Conservation (phyloP, 352 stramenopile genomes). For the Phytophthora sojae region DNA sequence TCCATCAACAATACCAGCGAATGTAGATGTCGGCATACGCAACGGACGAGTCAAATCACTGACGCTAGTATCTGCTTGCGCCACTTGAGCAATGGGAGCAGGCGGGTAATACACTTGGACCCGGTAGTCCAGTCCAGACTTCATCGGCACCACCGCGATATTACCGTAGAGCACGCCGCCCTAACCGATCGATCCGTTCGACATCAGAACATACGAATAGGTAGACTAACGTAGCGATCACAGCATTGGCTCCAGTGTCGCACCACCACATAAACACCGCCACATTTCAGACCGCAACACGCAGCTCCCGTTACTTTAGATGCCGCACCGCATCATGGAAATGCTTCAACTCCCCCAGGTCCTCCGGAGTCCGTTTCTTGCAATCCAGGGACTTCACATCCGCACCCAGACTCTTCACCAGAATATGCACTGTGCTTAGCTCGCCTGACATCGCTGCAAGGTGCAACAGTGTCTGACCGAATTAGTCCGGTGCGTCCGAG, state of each 20-base stretch:
- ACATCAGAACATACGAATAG: conserved; percentile 30
- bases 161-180: conserved; percentile 11
- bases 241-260: conserved; percentile 65
- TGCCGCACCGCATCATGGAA: conserved; percentile 63
- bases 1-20: no score
- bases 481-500: conserved; percentile 68
- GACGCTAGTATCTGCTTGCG: no score
- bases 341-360: conserved; percentile 68
- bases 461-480: conserved; percentile 85
- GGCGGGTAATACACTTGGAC: conserved; percentile 28
- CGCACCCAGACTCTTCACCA: conserved; percentile 81
- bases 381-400: conserved; percentile 56
- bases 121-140: conserved; percentile 22
- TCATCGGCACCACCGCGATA: conserved; percentile 25
- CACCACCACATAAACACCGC: conserved; percentile 60
- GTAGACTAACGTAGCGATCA: conserved; percentile 53
- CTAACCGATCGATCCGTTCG: conserved; percentile 19
- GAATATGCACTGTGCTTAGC: conserved; percentile 73
- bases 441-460: conserved; percentile 82
- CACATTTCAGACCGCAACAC: conserved; percentile 63
- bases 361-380: conserved; percentile 64
- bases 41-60: no score
- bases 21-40: no score
- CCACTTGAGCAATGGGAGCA: conserved; percentile 2
- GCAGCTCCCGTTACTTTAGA: conserved; percentile 45